phyloP scores from a whole-genome alignment of 2,329 filamentous ascomycete species.

The Exserohilum rostratum region DNA sequence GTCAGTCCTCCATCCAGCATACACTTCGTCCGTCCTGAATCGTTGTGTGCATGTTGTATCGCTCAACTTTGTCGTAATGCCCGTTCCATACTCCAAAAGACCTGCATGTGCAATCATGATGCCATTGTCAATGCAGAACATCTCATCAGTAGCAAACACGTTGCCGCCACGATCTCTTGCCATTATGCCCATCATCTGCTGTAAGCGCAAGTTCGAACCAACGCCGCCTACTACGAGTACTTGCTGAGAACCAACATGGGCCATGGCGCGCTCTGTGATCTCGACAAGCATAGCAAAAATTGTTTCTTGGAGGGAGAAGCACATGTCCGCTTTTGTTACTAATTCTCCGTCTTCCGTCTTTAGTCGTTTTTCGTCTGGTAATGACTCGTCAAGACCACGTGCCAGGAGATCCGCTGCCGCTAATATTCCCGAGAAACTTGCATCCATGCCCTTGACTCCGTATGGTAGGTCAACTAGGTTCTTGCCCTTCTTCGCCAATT shows the following conservation, averaged over 20 bases:
- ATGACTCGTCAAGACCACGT: conserved; percentile 60
- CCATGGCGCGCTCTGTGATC: conserved; percentile 98
- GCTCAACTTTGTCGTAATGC: conserved; percentile 75
- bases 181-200: conserved; percentile 99
- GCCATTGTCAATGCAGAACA: conserved; percentile 98
- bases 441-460: conserved; percentile 98
- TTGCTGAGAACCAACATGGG: conserved; percentile 88
- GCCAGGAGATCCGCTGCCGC: conserved; percentile 82
- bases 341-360: conserved; percentile 58
- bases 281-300: conserved; percentile 97
- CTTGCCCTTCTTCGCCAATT: conserved; percentile 77
- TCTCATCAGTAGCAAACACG: conserved; percentile 93
- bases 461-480: conserved; percentile 88
- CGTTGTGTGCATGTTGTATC: conserved; percentile 73
- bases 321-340: conserved; percentile 83
- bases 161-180: conserved; percentile 84
- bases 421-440: conserved; percentile 91
- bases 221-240: conserved; percentile 96
- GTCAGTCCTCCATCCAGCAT: conserved; percentile 56
- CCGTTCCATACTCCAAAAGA: conserved; percentile 80
- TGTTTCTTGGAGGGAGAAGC: conserved; percentile 94
- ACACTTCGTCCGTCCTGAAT: conserved; percentile 59
- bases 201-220: conserved; percentile 89
- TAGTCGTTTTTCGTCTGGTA: conserved; percentile 48
- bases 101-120: conserved; percentile 99